Base-by-base conservation (phyloP, 805 yeast genomes). In the Torulaspora franciscae region DNA sequence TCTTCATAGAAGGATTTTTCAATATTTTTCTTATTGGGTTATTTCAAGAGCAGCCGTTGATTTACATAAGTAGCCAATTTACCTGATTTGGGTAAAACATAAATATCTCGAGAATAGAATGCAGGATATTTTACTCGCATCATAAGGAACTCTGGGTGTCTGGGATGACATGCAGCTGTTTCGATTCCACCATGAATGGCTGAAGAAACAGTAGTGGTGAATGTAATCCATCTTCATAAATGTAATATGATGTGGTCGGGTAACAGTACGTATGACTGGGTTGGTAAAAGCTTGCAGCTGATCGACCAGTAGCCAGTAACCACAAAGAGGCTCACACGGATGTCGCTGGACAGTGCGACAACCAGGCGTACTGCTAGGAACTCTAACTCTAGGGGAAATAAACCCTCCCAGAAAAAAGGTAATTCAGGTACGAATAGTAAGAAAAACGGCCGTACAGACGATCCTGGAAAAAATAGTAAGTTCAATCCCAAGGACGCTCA, bases 401-500 rank as follows among this genome's bases (percentile, higher is more conserved):
- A 28, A 11, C n/a, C 11, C 6, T 37, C 32, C 8, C 32, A 14
- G 24, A 28, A 37, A 13, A 37, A 13, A 15, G 17, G 39, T 9
- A 7, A 7, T 13, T 13, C 33, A 6, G 17, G 19, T 10, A 30
- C 8, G 19, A 15, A 14, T 10, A 15, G 19, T 10, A 25, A 33
- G 19, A 42, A 42, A 14, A 22, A 19, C n/a, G 33, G 19, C n/a
- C 25, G 29, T 17, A 15, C 39, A 9, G 34, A 7, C 3, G 19
- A 25, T 4, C 9, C 32, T 4, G 27, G 22, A 22, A 24, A n/a
- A 27, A n/a, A 19, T 7, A 32, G 22, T 6, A 34, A 33, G 13
- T 11, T 30, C 6, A 42, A 35, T n/a, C 26, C 30, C 15, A 42
- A 30, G 17, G 40, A 37, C 24, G 30, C 41, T 19, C 23, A 37